Conservation (phyloP, 371 early-diverging fungal genomes). For the Capillidium heterosporum region DNA sequence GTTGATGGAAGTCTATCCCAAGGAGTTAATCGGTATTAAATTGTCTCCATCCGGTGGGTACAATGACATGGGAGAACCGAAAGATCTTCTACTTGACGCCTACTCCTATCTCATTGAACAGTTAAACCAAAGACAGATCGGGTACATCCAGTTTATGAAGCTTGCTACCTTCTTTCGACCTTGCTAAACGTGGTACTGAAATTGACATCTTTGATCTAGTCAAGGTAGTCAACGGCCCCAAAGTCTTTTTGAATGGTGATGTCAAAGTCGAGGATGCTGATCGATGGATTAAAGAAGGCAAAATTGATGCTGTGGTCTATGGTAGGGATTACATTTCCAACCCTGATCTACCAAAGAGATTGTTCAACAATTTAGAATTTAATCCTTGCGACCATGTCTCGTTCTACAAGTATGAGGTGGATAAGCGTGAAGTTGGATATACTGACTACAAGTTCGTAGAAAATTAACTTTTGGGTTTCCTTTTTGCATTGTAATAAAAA, state of each 20-base stretch:
- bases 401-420: background rate
- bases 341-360: background rate
- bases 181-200: background rate
- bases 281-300: background rate
- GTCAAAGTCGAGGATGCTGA: background rate
- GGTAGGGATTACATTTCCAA: background rate
- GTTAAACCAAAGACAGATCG: background rate
- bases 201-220: background rate
- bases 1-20: conserved; percentile 56
- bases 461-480: too few species aligned
- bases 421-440: background rate
- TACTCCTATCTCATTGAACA: background rate
- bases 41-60: conserved; percentile 32
- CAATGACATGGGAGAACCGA: conserved; percentile 31
- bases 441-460: background rate
- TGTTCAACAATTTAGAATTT: background rate
- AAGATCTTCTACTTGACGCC: background rate
- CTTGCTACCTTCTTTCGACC: background rate
- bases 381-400: background rate
- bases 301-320: background rate
- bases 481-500: too few species aligned
- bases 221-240: background rate
- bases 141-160: background rate
- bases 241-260: background rate
- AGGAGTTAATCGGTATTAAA: conserved; percentile 40